Base-by-base conservation (phyloP, 768 basidiomycete genomes). In the Leccinum uliginosum region DNA sequence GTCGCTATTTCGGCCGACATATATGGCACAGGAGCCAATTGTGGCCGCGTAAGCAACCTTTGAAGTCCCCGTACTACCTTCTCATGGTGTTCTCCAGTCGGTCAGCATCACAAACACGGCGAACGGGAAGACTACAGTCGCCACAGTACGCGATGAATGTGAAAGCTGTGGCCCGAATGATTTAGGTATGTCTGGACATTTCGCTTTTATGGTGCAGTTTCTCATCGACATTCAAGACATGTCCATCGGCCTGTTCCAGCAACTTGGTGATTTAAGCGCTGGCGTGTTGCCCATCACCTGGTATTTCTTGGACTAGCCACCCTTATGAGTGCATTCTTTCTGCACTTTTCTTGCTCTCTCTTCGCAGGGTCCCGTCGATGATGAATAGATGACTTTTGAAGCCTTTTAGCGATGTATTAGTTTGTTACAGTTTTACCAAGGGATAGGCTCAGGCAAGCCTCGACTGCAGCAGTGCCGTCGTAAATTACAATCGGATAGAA, bases 201-300 rank as follows among this genome's bases (percentile, higher is more conserved):
- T 29, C n/a, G 30, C 45, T 44, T 43, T 55, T 38, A 29, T n/a
- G 11, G 34, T 14, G 7, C 35, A 27, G 46, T 59, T 12, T 58
- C 54, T 63, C 19, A 63, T 58, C 8, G 8, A 6, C 14, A 32
- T 50, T 24, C 12, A 67, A 90, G 87, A 90, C 67, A 79, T 89
- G 83, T 87, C 86, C 27, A 79, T 80, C 9, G 74, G 76, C 7
- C 65, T 86, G 32, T 90, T 90, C 71, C 3, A 80, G 64, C 59
- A 80, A 56, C 65, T 90, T 47, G 80, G 71, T 17, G 26, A 64
- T 5, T 79, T 86, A 46, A 67, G 60, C 56, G 65, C 69, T 10
- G 87, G 87, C 30, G 76, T 76, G 40, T 66, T 89, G 34, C 55
- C 64, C n/a, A 74, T 89, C 59, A 67, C 68, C 3, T 89, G 87